phyloP scores from a whole-genome alignment of 306 rosid genomes.

The Coriaria nepalensis region DNA sequence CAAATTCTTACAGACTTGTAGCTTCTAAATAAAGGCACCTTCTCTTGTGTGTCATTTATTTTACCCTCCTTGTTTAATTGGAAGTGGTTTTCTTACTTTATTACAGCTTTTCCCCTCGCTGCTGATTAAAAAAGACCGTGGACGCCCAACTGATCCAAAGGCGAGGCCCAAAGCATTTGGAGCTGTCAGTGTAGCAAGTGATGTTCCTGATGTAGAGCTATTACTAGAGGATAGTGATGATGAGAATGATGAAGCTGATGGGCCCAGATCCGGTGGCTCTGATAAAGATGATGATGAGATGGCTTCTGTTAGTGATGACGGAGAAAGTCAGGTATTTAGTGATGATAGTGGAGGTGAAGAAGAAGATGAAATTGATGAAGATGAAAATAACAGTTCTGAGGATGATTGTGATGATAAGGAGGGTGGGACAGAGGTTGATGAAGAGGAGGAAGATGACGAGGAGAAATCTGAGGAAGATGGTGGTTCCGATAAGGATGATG shows the following conservation, averaged over 20 bases:
- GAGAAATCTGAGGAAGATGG: conserved; percentile 9
- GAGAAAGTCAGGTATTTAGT: conserved; percentile 25
- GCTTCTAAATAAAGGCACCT: no score
- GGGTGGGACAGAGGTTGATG: conserved; percentile 7
- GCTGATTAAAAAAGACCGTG: conserved; percentile 84
- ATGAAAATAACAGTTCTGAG: conserved; percentile 18
- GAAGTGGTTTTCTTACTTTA: conserved; percentile 5
- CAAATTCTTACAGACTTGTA: not conserved
- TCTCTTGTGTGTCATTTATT: no score
- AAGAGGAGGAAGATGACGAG: not conserved
- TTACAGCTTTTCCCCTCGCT: conserved; percentile 80
- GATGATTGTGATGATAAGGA: conserved; percentile 15
- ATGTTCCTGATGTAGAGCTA: conserved; percentile 70
- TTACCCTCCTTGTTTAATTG: not conserved
- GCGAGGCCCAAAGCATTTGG: conserved; percentile 85
- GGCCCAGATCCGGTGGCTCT: conserved; percentile 22
- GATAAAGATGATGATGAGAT: conserved; percentile 30
- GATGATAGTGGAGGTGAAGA: conserved; percentile 28
- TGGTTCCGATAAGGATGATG: conserved; percentile 10
- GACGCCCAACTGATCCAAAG: conserved; percentile 50
- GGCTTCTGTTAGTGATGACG: conserved; percentile 29
- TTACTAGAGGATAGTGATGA: conserved; percentile 29
- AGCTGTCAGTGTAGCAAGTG: conserved; percentile 36
- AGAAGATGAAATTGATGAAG: conserved; percentile 20
- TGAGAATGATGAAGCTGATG: conserved; percentile 27